Evolutionary conservation across 176 grass and related monocot genomes (phyloP), one percentile per base, ranked within the genome.

Genomic region (Musa troglodytarum): DNA sequence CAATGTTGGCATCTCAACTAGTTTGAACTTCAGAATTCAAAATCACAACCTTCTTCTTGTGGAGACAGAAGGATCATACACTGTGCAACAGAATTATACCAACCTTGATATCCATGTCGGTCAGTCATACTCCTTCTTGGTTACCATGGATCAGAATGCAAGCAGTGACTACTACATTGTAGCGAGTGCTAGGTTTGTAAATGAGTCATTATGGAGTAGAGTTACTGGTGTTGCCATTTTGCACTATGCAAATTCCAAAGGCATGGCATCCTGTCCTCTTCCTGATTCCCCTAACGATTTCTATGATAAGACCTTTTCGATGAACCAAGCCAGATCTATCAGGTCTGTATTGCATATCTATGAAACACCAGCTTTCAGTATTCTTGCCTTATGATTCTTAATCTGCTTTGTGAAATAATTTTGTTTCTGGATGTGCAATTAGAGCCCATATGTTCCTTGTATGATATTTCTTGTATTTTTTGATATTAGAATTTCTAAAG

Each of bases 271-370:
- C 8, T 69, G 78, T 52, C 56, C 78, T 43, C 78, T 80, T 62
- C 78, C 78, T 53, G 78, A 80, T 54, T 55, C 78, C 65, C 69
- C 69, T 25, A 54, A 80, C 11, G 78, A 80, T 64, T 80, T 73
- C 22, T 78, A 73, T 65, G 69, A 80, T 43, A 80, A 80, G 69
- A 64, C 68, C 19, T 80, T n/a, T 73, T 80, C 78, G 10, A 80
- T 80, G 78, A 80, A 80, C 58, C 78, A 80, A 43, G 78, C 78
- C 26, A 80, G 78, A 73, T 80, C 78, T 49, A 80, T 80, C 78
- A 80, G 78, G 78, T 80, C 6, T 52, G 43, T 51, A 23, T 28
- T 14, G 28, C 10, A 56, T 28, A 17, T 26, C 3, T 70, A 17
- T 10, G 12, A 74, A 29, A 11, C 13, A 54, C 7, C 71, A 55